Conservation (phyloP, 768 basidiomycete species). For the Gyrodon lividus region DNA sequence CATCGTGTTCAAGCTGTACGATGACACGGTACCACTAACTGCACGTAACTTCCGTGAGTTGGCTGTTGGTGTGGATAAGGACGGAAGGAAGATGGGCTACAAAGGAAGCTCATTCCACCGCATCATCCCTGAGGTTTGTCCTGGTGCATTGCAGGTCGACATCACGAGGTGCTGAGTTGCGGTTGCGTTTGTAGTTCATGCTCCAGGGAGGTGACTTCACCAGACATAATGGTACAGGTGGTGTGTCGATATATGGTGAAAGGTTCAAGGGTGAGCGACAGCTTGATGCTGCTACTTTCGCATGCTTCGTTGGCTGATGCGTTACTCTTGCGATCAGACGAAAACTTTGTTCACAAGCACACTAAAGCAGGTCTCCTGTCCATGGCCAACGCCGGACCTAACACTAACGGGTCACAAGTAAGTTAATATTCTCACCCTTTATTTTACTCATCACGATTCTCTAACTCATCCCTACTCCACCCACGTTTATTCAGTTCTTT, state of each 20-base stretch:
- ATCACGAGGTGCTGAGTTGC: background rate
- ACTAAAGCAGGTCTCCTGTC: conserved; percentile 65
- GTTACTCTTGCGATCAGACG: conserved; percentile 42
- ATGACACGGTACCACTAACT: conserved; percentile 81
- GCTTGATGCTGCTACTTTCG: background rate
- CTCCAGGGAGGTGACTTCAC: conserved; percentile 89
- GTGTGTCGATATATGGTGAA: conserved; percentile 83
- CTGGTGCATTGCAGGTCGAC: background rate
- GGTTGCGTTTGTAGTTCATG: conserved; percentile 58
- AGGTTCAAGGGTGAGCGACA: conserved; percentile 62
- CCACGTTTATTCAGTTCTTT: conserved; percentile 52
- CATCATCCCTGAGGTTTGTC: conserved; percentile 60
- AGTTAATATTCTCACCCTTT: conserved; percentile 5
- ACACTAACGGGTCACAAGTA: conserved; percentile 81
- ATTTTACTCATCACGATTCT: background rate
- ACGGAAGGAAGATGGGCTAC: conserved; percentile 69
- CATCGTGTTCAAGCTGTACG: conserved; percentile 81
- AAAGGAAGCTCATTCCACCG: conserved; percentile 68
- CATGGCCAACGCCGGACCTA: conserved; percentile 85
- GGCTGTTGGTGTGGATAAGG: conserved; percentile 45
- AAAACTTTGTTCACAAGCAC: conserved; percentile 70
- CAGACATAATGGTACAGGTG: conserved; percentile 70
- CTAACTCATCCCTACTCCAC: background rate
- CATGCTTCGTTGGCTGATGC: background rate
- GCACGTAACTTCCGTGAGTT: conserved; percentile 80